Evolutionary conservation across 148 eudicot species (phyloP).

Genomic region (Persicaria tinctoria): DNA sequence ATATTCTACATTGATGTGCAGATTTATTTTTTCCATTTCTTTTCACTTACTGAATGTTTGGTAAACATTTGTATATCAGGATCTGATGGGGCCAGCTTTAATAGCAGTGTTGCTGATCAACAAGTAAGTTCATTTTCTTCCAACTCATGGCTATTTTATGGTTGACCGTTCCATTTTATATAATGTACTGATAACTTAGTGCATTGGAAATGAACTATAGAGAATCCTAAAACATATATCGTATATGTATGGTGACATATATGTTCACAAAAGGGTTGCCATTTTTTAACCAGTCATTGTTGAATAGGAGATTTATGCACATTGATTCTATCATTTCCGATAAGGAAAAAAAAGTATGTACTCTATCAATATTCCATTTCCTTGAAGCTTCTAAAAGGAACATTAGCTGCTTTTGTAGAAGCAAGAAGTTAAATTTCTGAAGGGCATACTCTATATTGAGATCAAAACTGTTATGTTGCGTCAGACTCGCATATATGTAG

Average conservation of each 20-base stretch:
- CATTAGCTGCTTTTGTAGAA: not conserved
- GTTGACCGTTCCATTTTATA: not conserved
- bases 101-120: slow-evolving; percentile 78
- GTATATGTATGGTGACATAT: not conserved
- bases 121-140: slow-evolving; percentile 37
- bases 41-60: not conserved
- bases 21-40: not conserved
- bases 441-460: not conserved
- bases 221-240: not conserved
- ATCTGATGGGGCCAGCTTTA: slow-evolving; percentile 73
- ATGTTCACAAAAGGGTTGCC: not conserved
- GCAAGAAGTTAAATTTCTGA: not conserved
- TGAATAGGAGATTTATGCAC: not conserved
- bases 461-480: not conserved
- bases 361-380: not conserved
- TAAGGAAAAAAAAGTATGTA: not conserved
- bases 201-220: not conserved
- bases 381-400: not conserved
- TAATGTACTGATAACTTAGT: not conserved
- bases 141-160: not conserved
- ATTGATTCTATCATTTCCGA: not conserved
- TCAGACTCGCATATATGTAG: not conserved
- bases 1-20: not conserved
- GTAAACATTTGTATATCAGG: slow-evolving; percentile 29
- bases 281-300: not conserved